phyloP scores from a whole-genome alignment of 495 filamentous ascomycete species.

The Aspergillus cavernicola region DNA sequence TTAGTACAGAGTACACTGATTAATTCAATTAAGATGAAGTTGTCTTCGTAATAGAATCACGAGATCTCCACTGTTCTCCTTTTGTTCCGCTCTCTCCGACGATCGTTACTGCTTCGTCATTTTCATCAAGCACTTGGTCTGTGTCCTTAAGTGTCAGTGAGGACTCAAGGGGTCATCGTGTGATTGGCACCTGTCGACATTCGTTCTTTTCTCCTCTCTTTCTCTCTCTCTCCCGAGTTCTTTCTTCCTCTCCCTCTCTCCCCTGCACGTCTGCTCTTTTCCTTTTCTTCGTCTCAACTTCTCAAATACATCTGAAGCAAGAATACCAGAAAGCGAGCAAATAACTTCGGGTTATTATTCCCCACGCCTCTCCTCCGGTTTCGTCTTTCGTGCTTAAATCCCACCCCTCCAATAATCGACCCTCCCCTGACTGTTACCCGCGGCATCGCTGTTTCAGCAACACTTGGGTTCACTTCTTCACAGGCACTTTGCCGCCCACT shows the following conservation, averaged over 20 bases:
- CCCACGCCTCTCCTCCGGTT: not conserved
- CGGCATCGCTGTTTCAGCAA: slow-evolving; percentile 26
- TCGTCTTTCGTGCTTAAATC: slow-evolving; percentile 10
- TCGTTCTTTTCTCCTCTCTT: slow-evolving; percentile 6
- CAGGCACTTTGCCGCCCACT: slow-evolving; percentile 4
- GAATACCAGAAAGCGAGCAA: too few species aligned
- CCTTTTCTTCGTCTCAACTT: too few species aligned
- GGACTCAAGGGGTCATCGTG: too few species aligned
- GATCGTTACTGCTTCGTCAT: slow-evolving; percentile 13
- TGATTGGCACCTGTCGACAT: too few species aligned
- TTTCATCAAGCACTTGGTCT: not conserved
- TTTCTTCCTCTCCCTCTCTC: too few species aligned
- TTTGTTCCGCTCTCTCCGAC: slow-evolving; percentile 6
- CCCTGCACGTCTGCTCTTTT: too few species aligned
- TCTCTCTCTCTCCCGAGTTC: too few species aligned
- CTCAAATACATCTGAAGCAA: too few species aligned
- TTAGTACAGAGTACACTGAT: not conserved
- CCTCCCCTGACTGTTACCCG: slow-evolving; percentile 17
- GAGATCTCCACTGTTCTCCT: slow-evolving; percentile 6
- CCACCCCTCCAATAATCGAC: slow-evolving; percentile 14
- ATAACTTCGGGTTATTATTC: too few species aligned
- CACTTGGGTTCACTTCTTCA: slow-evolving; percentile 5
- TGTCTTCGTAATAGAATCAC: not conserved
- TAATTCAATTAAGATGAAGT: too few species aligned
- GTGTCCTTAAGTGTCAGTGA: too few species aligned